phyloP scores from a whole-genome alignment of 768 basidiomycete genomes.

The Mycena vitilis region DNA sequence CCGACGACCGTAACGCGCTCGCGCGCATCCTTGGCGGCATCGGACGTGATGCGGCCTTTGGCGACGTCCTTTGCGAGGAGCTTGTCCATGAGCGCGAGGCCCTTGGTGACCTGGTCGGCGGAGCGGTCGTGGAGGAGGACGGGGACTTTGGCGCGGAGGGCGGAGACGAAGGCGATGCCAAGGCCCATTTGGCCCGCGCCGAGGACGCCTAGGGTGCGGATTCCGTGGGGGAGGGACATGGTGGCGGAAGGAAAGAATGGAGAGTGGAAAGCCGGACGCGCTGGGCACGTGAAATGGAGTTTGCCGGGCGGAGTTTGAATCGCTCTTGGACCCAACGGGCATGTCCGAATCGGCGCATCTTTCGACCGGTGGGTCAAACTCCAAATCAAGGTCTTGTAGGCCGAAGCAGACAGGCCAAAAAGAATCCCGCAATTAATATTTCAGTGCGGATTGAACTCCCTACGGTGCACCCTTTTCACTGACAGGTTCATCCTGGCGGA shows the following conservation, averaged over 20 bases:
- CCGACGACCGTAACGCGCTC: constrained; percentile 72
- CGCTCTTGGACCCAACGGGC: too few relatives aligned
- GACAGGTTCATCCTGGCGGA: too few relatives aligned
- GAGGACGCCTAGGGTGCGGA: constrained; percentile 80
- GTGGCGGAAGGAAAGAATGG: background rate
- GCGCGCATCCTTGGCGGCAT: constrained; percentile 79
- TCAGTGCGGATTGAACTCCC: too few relatives aligned
- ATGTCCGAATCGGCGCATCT: too few relatives aligned
- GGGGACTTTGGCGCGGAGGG: constrained; percentile 86
- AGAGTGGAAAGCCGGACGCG: background rate
- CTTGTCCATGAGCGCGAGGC: constrained; percentile 80
- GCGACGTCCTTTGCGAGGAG: constrained; percentile 90
- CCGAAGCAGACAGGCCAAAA: too few relatives aligned
- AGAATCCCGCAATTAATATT: too few relatives aligned
- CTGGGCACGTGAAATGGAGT: too few relatives aligned
- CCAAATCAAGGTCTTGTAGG: too few relatives aligned
- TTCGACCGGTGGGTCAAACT: too few relatives aligned
- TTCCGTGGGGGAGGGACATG: constrained; percentile 76
- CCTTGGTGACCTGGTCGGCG: constrained; percentile 76
- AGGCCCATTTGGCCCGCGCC: constrained; percentile 93
- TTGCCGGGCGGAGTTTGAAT: too few relatives aligned
- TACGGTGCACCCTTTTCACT: too few relatives aligned
- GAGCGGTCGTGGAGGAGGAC: constrained; percentile 90
- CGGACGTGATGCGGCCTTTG: constrained; percentile 79
- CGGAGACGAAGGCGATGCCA: constrained; percentile 91